Base-by-base conservation (phyloP, 805 yeast genomes). In the Priceomyces fermenticarens region DNA sequence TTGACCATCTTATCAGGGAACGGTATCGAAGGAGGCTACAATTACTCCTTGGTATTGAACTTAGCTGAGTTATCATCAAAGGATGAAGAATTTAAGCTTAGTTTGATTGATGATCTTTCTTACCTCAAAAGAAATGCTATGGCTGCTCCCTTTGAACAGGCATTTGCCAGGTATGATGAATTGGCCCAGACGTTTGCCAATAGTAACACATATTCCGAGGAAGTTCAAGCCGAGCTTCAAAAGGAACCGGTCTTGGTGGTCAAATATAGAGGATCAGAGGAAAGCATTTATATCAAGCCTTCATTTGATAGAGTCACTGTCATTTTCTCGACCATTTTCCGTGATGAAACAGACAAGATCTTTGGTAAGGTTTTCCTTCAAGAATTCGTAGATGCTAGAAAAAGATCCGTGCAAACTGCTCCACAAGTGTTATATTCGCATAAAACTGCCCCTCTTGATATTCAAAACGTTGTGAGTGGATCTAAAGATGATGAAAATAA, bases 281-380 rank as follows among this genome's bases (percentile, higher is more conserved):
- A 93, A 63, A 78, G 89, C 42, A 88, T 93, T 56, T 93, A 80
- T 62, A 81, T 93, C 57, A 83, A 84, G 62, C 96, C 99, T 3
- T 81, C 95, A 27, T 88, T 84, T 58, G 99, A 93, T 65, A 83
- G 99, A 63, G 96, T 93, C 40, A 93, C 99, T 1, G 97, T 91
- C 30, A 85, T 93, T 35, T 93, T 93, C 67, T 88, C 96, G 36
- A 93, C 98, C 3, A 74, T 88, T 16, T 93, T 93, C 75, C 85
- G 87, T 58, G 99, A 93, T 65, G 98, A 93, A 63, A 93, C 98
- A 3, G 99, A 93, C 65, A 88, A 87, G 60, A 77, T 86, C 39
- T 85, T 88, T 52, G 95, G 95, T 32, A 88, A 84, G 62, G 95
- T 88, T 29, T 88, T 88, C 57, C 70, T 88, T 47, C 96, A 88